A percentile compares a stretch with the other conserved stretches of the same genome.
These are phyloP conservation scores for Babesia gibsoni DNA, from an alignment of 169 alveolate genomes.

Conservation along the genomic window DNA sequence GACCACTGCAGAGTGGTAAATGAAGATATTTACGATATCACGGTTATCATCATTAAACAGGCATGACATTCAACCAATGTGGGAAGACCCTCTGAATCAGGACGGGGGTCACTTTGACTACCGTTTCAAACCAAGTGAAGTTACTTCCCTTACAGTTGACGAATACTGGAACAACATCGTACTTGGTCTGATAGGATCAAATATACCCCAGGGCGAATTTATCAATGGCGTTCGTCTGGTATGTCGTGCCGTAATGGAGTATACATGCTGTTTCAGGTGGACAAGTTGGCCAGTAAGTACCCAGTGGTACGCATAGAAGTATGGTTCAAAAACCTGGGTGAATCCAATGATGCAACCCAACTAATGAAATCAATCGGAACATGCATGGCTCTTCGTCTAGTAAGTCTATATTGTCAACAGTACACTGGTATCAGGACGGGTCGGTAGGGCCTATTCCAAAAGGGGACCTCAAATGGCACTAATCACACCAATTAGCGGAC, in stretches of 20 bases:
- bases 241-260: background rate
- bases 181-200: constrained; percentile 78
- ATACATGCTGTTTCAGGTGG: constrained; percentile 23
- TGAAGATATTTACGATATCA: no score
- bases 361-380: constrained; percentile 57
- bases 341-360: constrained; percentile 54
- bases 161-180: constrained; percentile 82
- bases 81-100: constrained; percentile 82
- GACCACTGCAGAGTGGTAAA: no score
- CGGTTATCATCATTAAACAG: constrained; percentile 13
- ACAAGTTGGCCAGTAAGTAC: constrained; percentile 45
- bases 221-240: constrained; percentile 80
- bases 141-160: constrained; percentile 69
- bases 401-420: background rate
- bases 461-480: constrained; percentile 69
- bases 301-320: constrained; percentile 66
- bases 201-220: constrained; percentile 67
- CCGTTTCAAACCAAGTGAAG: constrained; percentile 76
- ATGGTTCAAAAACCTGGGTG: constrained; percentile 65
- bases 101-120: constrained; percentile 83
- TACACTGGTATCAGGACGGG: constrained; percentile 46
- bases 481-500: background rate
- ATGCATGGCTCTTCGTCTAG: constrained; percentile 66
- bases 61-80: constrained; percentile 82
- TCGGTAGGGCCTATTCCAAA: constrained; percentile 54